Evolutionary conservation across 2,329 filamentous ascomycete species (phyloP).

Genomic region (Beauveria pseudobassiana): DNA sequence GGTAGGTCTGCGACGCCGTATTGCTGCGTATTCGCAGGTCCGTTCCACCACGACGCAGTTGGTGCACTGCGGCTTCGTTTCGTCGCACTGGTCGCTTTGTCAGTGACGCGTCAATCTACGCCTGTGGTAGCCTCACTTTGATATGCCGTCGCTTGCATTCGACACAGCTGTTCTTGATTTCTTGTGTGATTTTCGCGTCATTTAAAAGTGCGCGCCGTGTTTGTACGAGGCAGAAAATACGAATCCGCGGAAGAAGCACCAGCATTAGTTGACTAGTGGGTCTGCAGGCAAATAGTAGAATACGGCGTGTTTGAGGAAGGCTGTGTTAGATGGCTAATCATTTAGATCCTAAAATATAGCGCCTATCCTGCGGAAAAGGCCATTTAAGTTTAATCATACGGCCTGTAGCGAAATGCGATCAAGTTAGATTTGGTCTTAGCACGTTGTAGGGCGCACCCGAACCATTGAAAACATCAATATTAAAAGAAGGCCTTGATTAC

Average conservation of each 20-base stretch:
- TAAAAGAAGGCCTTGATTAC: too few relatives aligned
- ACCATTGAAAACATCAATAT: too few relatives aligned
- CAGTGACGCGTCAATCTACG: not conserved
- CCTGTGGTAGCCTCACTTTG: constrained; percentile 18
- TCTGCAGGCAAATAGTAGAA: not conserved
- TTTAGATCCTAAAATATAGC: too few relatives aligned
- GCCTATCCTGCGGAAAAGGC: too few relatives aligned
- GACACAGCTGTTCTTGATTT: constrained; percentile 27
- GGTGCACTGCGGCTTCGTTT: constrained; percentile 27
- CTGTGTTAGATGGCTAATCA: too few relatives aligned
- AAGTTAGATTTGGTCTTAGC: too few relatives aligned
- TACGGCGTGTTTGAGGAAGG: not conserved
- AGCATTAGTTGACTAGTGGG: not conserved
- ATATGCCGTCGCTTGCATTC: constrained; percentile 28
- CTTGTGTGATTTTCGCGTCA: constrained; percentile 19
- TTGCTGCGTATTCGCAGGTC: not conserved
- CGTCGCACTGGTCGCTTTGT: constrained; percentile 26
- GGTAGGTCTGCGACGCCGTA: not conserved
- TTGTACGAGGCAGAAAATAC: not conserved
- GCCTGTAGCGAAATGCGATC: too few relatives aligned
- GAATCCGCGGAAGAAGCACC: not conserved
- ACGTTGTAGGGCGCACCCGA: too few relatives aligned
- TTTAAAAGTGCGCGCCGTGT: not conserved
- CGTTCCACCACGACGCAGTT: constrained; percentile 20
- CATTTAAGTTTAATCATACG: too few relatives aligned